Percentiles rank a stretch among this genome's conserved stretches.
phyloP scores from a whole-genome alignment of 2,329 filamentous ascomycete genomes.

The Laburnicola sp. region DNA sequence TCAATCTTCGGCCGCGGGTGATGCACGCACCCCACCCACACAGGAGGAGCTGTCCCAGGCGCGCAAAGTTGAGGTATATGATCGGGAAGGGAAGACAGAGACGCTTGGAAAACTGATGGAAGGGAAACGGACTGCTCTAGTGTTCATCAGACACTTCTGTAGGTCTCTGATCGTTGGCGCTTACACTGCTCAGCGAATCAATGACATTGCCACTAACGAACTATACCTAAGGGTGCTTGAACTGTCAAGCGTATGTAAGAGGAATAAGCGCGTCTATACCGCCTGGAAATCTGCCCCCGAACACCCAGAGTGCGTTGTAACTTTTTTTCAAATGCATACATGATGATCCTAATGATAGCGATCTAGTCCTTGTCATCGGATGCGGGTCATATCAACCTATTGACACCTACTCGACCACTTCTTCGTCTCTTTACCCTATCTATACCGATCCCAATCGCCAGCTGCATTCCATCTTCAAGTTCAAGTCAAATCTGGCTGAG shows the following conservation, averaged over 20 bases:
- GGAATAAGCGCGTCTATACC: constrained; percentile 24
- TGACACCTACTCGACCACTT: constrained; percentile 18
- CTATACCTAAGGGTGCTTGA: constrained; percentile 24
- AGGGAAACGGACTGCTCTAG: constrained; percentile 20
- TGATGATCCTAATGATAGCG: not conserved
- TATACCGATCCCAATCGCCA: constrained; percentile 27
- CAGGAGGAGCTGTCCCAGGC: constrained; percentile 19
- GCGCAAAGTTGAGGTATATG: constrained; percentile 21
- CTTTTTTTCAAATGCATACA: too few species aligned
- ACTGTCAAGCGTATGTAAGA: constrained; percentile 29
- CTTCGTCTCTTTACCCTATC: constrained; percentile 25
- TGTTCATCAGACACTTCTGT: constrained; percentile 32
- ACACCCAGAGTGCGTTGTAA: constrained; percentile 21
- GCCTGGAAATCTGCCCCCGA: constrained; percentile 20
- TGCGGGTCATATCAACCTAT: constrained; percentile 33
- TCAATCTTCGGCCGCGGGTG: not conserved
- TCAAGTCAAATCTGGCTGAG: constrained; percentile 24
- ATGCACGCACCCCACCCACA: constrained; percentile 1
- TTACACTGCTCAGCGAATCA: not conserved
- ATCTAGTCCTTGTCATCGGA: constrained; percentile 23
- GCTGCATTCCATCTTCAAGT: constrained; percentile 26
- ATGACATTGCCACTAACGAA: too few species aligned
- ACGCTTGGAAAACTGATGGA: constrained; percentile 19
- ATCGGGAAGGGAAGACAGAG: constrained; percentile 17
- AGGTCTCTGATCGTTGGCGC: not conserved